phyloP scores from a whole-genome alignment of 371 early-diverging fungal species.

The Saksenaea vasiformis region DNA sequence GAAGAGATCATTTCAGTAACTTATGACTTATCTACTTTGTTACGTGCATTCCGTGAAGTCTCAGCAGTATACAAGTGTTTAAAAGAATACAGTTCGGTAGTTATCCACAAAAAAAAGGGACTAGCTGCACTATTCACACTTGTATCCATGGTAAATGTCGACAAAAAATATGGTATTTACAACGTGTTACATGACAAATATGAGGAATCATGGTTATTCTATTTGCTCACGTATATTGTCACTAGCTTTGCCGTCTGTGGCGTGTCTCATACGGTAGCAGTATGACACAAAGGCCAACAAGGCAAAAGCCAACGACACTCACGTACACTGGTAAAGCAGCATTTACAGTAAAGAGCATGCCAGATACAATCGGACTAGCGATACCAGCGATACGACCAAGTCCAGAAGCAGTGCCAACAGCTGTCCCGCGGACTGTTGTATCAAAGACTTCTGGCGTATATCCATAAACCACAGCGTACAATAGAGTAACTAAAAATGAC shows the following conservation, averaged over 20 bases:
- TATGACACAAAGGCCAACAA: slow-evolving; percentile 65
- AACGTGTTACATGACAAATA: neutral
- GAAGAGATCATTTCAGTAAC: too few species aligned
- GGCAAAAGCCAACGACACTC: slow-evolving; percentile 58
- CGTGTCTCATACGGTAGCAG: slow-evolving; percentile 74
- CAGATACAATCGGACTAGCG: slow-evolving; percentile 74
- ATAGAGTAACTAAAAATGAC: slow-evolving; percentile 71
- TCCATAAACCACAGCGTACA: slow-evolving; percentile 84
- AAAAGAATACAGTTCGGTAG: too few species aligned
- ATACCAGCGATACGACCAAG: slow-evolving; percentile 78
- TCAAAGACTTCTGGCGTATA: slow-evolving; percentile 92
- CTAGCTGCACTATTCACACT: too few species aligned
- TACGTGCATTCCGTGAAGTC: too few species aligned
- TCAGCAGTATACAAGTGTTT: too few species aligned
- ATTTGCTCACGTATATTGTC: neutral
- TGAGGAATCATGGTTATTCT: neutral
- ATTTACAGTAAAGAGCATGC: slow-evolving; percentile 59
- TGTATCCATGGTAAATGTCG: too few species aligned
- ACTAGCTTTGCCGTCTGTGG: neutral
- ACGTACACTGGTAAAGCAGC: slow-evolving; percentile 69
- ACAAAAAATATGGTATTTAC: neutral
- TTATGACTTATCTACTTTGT: too few species aligned
- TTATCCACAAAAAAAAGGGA: too few species aligned
- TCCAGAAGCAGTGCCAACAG: slow-evolving; percentile 80
- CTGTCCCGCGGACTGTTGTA: slow-evolving; percentile 77